These are phyloP conservation scores for Backusella psychrophila DNA, from an alignment of 192 early-diverging fungal species.

Conservation along the genomic window DNA sequence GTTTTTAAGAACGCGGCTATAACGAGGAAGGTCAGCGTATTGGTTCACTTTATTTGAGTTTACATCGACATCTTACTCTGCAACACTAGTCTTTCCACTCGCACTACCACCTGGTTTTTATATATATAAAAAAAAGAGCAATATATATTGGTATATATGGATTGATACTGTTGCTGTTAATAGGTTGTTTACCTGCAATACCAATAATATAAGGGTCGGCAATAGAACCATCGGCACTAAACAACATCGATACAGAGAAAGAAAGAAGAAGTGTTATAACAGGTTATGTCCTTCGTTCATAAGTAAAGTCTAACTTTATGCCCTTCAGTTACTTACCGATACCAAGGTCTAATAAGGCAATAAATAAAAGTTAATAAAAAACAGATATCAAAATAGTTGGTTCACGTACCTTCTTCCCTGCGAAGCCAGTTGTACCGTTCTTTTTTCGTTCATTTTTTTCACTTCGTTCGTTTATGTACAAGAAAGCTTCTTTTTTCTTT, in stretches of 20 bases:
- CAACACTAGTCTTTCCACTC: slow-evolving; percentile 83
- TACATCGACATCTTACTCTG: slow-evolving; percentile 40
- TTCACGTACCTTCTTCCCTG: neutral
- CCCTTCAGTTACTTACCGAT: neutral
- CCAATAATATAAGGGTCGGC: slow-evolving; percentile 68
- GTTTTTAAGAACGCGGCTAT: slow-evolving; percentile 64
- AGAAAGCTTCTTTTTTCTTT: neutral
- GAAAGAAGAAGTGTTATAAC: neutral
- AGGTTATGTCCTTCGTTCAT: neutral
- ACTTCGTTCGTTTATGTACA: neutral
- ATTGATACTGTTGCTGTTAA: neutral
- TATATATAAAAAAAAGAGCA: neutral
- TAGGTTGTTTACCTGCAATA: slow-evolving; percentile 57
- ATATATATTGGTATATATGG: neutral
- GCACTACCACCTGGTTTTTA: slow-evolving; percentile 62
- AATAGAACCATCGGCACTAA: slow-evolving; percentile 60
- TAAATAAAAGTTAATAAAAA: neutral
- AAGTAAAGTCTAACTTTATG: neutral
- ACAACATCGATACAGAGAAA: neutral
- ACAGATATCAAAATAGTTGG: neutral
- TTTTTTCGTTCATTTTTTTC: neutral
- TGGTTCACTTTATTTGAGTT: neutral
- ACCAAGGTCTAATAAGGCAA: neutral
- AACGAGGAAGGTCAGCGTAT: neutral
- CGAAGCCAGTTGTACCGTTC: neutral